Base-by-base conservation (phyloP, 192 early-diverging fungal species). In the Gryganskiella cystojenkinii region DNA sequence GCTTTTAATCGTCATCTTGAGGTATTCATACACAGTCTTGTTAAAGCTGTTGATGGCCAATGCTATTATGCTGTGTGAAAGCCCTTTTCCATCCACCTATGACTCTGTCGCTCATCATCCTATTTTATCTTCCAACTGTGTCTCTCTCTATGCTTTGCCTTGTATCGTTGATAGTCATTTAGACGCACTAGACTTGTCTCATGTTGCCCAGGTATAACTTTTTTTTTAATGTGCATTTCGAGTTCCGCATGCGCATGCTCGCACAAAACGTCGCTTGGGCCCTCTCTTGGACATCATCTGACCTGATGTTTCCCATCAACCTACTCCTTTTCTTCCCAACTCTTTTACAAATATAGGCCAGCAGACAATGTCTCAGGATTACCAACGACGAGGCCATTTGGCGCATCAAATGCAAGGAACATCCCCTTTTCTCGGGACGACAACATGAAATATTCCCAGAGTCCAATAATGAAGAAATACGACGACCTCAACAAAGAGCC, bases 181-280 rank as follows among this genome's bases (percentile, higher is more conserved):
- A 35, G 52, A 67, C 57, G 71, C 64, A 56, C 33, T 61, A 31
- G 71, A 74, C 37, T 57, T 76, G 27, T 57, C 72, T 49, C 65
- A 65, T 51, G 50, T 76, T 25, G 72, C 72, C 22, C 72, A 76
- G 72, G 72, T 76, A 76, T 54, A 54, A n/a, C n/a, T n/a, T n/a
- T n/a, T n/a, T n/a, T n/a, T n/a, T n/a, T n/a, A n/a, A n/a, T n/a
- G n/a, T n/a, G n/a, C n/a, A n/a, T n/a, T n/a, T n/a, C n/a, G n/a
- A 20, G 55, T 55, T 46, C 43, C 17, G 15, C 17, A 34, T 13
- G 25, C 51, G 27, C 24, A 13, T 27, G 14, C 10, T 13, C 51
- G 24, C 22, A 30, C 27, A 53, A 8, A n/a, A 53, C 51, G 22
- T 27, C 51, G 27, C 51, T 31, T 27, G 51, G n/a, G 22, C 25